These are phyloP conservation scores for Nyctanthes arbortristis DNA, from an alignment of 257 asterid genomes.

Conservation along the genomic window DNA sequence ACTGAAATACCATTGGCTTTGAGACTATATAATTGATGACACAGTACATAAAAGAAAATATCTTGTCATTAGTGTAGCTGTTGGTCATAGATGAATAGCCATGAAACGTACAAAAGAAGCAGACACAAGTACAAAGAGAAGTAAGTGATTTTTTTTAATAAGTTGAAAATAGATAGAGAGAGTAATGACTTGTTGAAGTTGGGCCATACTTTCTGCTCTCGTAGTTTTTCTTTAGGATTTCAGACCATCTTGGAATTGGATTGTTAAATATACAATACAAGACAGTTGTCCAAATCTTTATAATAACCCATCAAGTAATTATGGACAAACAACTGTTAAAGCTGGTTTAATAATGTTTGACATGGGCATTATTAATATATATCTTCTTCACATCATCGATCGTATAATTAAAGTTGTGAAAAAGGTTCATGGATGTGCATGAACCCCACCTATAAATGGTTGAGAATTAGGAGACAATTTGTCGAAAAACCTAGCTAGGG, in stretches of 20 bases:
- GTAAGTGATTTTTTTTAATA: too few species aligned
- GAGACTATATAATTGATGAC: too few species aligned
- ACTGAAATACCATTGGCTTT: too few species aligned
- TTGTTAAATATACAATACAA: conserved; percentile 11
- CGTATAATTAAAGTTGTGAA: not conserved
- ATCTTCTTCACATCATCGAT: not conserved
- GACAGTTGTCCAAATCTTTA: conserved; percentile 3
- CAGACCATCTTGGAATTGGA: conserved; percentile 32
- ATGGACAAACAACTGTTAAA: not conserved
- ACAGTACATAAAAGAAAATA: too few species aligned
- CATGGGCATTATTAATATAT: not conserved
- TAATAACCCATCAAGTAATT: not conserved
- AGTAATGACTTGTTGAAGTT: conserved; percentile 16
- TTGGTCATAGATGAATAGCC: not conserved
- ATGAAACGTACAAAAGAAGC: not conserved
- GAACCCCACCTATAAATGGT: not conserved
- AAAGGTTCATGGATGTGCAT: not conserved
- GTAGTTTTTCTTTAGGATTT: conserved; percentile 25
- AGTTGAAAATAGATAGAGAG: conserved; percentile 26
- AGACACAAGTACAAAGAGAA: not conserved
- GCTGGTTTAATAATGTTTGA: not conserved
- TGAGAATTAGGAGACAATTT: conserved; percentile 7
- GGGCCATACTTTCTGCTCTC: conserved; percentile 25
- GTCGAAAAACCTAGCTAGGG: not conserved
- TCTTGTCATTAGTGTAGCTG: too few species aligned